Conservation (phyloP, 1,284 basidiomycete species). For the Trichosporon inkin region DNA sequence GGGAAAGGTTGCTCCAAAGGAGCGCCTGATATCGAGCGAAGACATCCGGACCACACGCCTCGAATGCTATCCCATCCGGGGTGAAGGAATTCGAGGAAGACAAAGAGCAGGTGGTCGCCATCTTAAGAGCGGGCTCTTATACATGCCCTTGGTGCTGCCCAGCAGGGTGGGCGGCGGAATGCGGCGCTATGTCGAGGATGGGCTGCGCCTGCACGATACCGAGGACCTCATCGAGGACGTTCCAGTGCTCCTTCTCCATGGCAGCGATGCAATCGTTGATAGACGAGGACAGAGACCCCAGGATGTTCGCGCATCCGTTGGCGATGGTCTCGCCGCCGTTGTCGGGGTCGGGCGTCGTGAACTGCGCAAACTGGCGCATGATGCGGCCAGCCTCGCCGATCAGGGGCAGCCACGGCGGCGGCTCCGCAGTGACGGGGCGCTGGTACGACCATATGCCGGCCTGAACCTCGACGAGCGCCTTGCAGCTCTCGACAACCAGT, state of each 20-base stretch:
- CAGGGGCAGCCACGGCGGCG: slow-evolving; percentile 28
- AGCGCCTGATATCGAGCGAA: no score
- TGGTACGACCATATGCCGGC: slow-evolving; percentile 29
- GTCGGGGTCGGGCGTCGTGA: slow-evolving; percentile 16
- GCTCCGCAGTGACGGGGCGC: slow-evolving; percentile 13
- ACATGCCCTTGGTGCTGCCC: not conserved
- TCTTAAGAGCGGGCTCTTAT: not conserved
- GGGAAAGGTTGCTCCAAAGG: no score
- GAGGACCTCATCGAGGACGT: not conserved
- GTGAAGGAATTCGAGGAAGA: no score
- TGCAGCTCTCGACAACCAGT: slow-evolving; percentile 36
- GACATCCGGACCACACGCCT: no score
- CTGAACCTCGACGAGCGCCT: slow-evolving; percentile 41
- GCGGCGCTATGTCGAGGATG: not conserved
- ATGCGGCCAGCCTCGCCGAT: slow-evolving; percentile 29
- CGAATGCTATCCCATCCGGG: no score
- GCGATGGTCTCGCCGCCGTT: slow-evolving; percentile 29
- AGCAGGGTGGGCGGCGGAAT: not conserved
- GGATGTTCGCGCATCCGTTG: slow-evolving; percentile 41
- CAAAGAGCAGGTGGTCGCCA: not conserved
- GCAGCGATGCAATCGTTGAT: slow-evolving; percentile 28
- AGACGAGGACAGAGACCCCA: slow-evolving; percentile 38
- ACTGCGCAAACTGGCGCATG: slow-evolving; percentile 13
- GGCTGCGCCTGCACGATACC: slow-evolving; percentile 2
- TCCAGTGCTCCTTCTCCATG: slow-evolving; percentile 3